Conservation (phyloP, 2,329 filamentous ascomycete species). For the Microascus cirrosus region DNA sequence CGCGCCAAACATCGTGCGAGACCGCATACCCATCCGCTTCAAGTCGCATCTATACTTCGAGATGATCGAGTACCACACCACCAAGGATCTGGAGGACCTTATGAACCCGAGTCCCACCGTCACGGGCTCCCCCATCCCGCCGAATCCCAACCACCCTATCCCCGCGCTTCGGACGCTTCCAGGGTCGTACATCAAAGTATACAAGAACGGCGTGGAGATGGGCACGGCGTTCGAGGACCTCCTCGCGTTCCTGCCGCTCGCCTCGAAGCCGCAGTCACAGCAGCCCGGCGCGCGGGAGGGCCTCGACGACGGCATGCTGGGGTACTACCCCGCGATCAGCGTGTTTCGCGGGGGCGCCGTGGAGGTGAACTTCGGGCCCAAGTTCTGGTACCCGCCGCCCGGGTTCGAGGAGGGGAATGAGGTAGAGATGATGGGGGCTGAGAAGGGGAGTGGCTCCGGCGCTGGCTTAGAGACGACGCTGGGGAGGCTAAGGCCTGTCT, state of each 20-base stretch:
- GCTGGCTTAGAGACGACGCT: not conserved
- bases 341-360: slow-evolving; percentile 85
- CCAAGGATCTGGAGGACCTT: slow-evolving; percentile 78
- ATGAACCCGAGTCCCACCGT: slow-evolving; percentile 55
- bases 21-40: slow-evolving; percentile 89
- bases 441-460: slow-evolving; percentile 11
- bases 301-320: slow-evolving; percentile 87
- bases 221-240: slow-evolving; percentile 84
- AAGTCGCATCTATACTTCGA: slow-evolving; percentile 93
- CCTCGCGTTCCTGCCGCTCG: slow-evolving; percentile 82
- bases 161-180: slow-evolving; percentile 79
- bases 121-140: slow-evolving; percentile 30
- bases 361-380: slow-evolving; percentile 86
- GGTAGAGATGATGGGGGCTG: slow-evolving; percentile 24
- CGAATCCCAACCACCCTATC: slow-evolving; percentile 60
- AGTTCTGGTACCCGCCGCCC: slow-evolving; percentile 81
- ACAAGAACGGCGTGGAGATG: slow-evolving; percentile 81
- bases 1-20: slow-evolving; percentile 75
- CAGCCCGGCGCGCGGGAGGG: slow-evolving; percentile 66
- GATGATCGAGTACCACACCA: slow-evolving; percentile 77
- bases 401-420: slow-evolving; percentile 36
- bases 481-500: slow-evolving; percentile 39
- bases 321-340: slow-evolving; percentile 89
- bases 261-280: slow-evolving; percentile 61
- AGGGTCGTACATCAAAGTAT: slow-evolving; percentile 74